Evolutionary conservation across 768 basidiomycete species (phyloP).

Genomic region (Trametes cinnabarina): DNA sequence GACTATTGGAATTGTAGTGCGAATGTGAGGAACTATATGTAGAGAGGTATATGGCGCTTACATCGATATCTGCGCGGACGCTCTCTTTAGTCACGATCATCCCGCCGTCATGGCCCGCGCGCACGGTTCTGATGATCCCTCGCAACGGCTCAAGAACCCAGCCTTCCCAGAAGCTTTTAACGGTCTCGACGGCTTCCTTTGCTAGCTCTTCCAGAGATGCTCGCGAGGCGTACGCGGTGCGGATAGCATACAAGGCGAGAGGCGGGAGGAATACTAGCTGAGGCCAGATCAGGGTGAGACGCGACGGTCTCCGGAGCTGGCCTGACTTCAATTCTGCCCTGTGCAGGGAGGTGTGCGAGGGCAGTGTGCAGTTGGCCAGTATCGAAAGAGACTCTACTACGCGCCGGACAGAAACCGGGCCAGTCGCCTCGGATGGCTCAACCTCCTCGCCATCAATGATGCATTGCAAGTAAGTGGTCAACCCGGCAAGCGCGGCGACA

Average conservation of each 20-base stretch:
- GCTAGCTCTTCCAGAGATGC: constrained; percentile 54
- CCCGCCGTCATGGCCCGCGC: constrained; percentile 73
- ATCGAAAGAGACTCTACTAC: constrained; percentile 18
- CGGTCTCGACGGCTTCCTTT: constrained; percentile 62
- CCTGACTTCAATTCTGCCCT: constrained; percentile 28
- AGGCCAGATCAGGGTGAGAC: constrained; percentile 77
- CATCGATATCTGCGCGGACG: constrained; percentile 81
- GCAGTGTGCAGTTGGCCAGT: constrained; percentile 19
- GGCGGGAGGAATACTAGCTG: constrained; percentile 76
- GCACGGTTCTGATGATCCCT: constrained; percentile 78
- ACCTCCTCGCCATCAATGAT: constrained; percentile 7
- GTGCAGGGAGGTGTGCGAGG: constrained; percentile 15
- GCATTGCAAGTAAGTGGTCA: constrained; percentile 10
- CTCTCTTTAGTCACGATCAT: constrained; percentile 79
- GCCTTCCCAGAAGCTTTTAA: constrained; percentile 68
- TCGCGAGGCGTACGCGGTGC: constrained; percentile 56
- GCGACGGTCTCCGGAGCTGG: constrained; percentile 62
- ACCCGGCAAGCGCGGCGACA: constrained; percentile 21
- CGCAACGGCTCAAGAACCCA: constrained; percentile 88
- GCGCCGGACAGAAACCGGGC: not conserved
- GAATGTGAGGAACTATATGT: not conserved
- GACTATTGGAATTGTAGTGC: constrained; percentile 47
- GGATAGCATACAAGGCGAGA: constrained; percentile 49
- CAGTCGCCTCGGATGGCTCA: not conserved
- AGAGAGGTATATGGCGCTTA: constrained; percentile 33